Percentiles rank a stretch among this genome's conserved stretches.
phyloP scores from a whole-genome alignment of 106 monocot species.

The Dendrobium nobile region DNA sequence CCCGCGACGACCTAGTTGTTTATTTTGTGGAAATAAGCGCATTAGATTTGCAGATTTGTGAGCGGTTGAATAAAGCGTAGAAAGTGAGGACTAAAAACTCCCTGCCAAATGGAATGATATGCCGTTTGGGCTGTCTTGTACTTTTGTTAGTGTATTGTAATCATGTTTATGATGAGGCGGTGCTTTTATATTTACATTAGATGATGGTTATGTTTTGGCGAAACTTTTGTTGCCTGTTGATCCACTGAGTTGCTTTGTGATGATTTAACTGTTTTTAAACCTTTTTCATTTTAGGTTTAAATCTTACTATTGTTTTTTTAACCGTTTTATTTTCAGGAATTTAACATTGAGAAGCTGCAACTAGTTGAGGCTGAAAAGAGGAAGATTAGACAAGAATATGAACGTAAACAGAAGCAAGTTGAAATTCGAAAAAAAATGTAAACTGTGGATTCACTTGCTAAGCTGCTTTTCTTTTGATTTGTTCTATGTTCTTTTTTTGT shows the following conservation, averaged over 20 bases:
- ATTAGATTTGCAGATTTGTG: neutral
- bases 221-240: neutral
- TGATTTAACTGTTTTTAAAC: neutral
- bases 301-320: neutral
- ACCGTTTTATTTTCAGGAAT: conserved; percentile 48
- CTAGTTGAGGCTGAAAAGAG: conserved; percentile 90
- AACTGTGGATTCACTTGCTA: neutral
- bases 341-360: conserved; percentile 96
- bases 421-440: conserved; percentile 93
- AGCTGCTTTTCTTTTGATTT: neutral
- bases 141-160: no score
- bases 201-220: neutral
- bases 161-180: neutral
- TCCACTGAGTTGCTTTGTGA: neutral
- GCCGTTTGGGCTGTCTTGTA: neutral
- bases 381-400: conserved; percentile 89
- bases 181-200: neutral
- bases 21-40: neutral
- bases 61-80: neutral
- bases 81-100: neutral
- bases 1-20: neutral
- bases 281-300: neutral
- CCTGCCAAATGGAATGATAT: neutral
- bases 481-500: neutral
- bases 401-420: conserved; percentile 91